Base-by-base conservation (phyloP, 1,284 basidiomycete species). In the Malassezia brasiliensis region DNA sequence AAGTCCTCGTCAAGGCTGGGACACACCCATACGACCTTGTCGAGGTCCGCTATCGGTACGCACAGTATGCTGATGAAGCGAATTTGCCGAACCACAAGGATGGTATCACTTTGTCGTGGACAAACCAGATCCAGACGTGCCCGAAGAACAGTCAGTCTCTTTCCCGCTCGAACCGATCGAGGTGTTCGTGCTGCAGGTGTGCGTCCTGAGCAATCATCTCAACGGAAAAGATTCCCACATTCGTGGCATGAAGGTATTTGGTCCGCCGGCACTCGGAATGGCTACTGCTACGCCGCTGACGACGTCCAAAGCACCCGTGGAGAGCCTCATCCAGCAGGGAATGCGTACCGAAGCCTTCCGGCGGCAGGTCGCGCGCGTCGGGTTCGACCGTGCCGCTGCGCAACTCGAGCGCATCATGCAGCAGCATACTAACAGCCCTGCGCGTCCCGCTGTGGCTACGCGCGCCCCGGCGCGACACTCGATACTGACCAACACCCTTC, bases 221-320 rank as follows among this genome's bases (percentile, higher is more conserved):
- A 96, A 93, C 66, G 94, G 94, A 3, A 98, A 98, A 75, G 94
- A 99, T 76, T 98, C 94, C 9, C 94, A 98, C 76, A 86, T 98
- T 14, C 83, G 94, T 17, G 89, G 90, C 1, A 76, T 98, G 39
- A 83, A 82, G 50, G 81, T 96, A 20, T 83, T 90, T 58, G 93
- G 90, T 4, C 53, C 53, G 3, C 42, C 48, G 6, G 35, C 17
- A 5, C 20, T 42, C 11, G 42, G 45, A 1, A 31, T n/a, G 35
- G 6, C 3, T 28, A 3, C 12, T n/a, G 28, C 31, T 7, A 5
- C 25, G 15, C 28, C 15, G 14, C 45, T 15, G 35, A 6, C 32
- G 5, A 9, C 17, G 20, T 28, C 30, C 15, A n/a, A 10, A 10
- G 39, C 39, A 20, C 15, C 46, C 32, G 22, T 50, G 14, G 36